Evolutionary conservation across 2,329 filamentous ascomycete species (phyloP).

Genomic region (Aplosporella prunicola): DNA sequence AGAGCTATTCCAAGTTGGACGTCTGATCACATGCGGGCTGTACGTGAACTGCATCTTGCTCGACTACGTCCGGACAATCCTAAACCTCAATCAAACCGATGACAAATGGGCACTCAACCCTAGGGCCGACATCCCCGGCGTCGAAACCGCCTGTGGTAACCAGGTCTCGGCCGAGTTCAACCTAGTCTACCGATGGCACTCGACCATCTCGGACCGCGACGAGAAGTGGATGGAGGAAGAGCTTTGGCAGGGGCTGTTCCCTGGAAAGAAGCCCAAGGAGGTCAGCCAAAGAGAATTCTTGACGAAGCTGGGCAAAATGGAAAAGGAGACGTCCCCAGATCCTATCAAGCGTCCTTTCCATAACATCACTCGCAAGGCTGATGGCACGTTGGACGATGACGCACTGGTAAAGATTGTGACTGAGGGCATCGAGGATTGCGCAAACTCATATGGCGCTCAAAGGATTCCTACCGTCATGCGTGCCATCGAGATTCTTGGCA

Average conservation of each 20-base stretch:
- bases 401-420: constrained; percentile 63
- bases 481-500: constrained; percentile 70
- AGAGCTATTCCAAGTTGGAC: constrained; percentile 43
- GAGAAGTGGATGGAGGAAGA: constrained; percentile 70
- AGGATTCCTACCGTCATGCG: constrained; percentile 67
- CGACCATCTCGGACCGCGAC: constrained; percentile 63
- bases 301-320: constrained; percentile 53
- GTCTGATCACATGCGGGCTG: constrained; percentile 43
- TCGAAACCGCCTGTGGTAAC: constrained; percentile 67
- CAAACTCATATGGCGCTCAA: constrained; percentile 49
- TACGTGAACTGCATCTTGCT: constrained; percentile 46
- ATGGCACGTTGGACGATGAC: constrained; percentile 66
- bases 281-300: constrained; percentile 54
- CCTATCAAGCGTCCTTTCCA: constrained; percentile 61
- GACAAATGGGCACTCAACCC: constrained; percentile 77
- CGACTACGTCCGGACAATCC: constrained; percentile 45
- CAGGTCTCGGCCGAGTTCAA: constrained; percentile 85
- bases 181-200: constrained; percentile 80
- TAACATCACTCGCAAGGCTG: constrained; percentile 51
- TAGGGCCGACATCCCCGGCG: constrained; percentile 55
- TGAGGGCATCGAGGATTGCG: constrained; percentile 65
- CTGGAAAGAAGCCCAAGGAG: constrained; percentile 40
- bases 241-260: constrained; percentile 33
- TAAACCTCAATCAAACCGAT: constrained; percentile 56
- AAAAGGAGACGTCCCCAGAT: constrained; percentile 52